Evolutionary conservation across 148 eudicot species (phyloP).

Genomic region (Fagopyrum homotropicum): DNA sequence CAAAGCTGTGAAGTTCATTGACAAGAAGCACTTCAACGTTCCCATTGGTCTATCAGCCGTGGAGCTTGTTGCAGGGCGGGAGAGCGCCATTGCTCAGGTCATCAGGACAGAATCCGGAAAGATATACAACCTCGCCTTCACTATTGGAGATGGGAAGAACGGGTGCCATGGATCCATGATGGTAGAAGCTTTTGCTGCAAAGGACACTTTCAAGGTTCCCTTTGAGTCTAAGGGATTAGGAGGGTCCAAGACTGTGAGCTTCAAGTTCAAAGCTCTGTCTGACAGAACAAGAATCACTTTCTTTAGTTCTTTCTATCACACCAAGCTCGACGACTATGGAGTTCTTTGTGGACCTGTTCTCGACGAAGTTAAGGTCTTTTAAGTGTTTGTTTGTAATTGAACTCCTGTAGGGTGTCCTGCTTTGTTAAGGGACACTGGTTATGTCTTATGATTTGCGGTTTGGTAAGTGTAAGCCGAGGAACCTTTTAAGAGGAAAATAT

Average conservation of each 20-base stretch:
- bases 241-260: slow-evolving; percentile 25
- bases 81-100: slow-evolving; percentile 69
- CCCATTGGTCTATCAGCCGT: slow-evolving; percentile 58
- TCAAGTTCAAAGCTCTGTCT: slow-evolving; percentile 46
- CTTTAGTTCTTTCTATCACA: slow-evolving; percentile 73
- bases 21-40: slow-evolving; percentile 64
- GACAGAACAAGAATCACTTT: slow-evolving; percentile 56
- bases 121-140: slow-evolving; percentile 46
- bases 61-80: slow-evolving; percentile 80
- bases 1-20: slow-evolving; percentile 73
- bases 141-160: slow-evolving; percentile 68
- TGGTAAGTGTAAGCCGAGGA: slow-evolving; percentile 3
- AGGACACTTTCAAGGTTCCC: slow-evolving; percentile 51
- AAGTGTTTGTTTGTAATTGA: neutral
- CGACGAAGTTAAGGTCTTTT: slow-evolving; percentile 52
- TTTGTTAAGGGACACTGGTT: slow-evolving; percentile 1
- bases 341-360: slow-evolving; percentile 75
- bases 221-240: slow-evolving; percentile 55
- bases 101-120: slow-evolving; percentile 50
- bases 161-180: slow-evolving; percentile 75
- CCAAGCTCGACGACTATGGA: slow-evolving; percentile 47
- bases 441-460: neutral
- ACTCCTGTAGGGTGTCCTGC: slow-evolving; percentile 9
- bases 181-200: slow-evolving; percentile 81
- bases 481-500: neutral